Evolutionary conservation across 2,329 filamentous ascomycete genomes (phyloP), one percentile per base, ranked within the genome.

Genomic region (Ceratocystis ficicola): DNA sequence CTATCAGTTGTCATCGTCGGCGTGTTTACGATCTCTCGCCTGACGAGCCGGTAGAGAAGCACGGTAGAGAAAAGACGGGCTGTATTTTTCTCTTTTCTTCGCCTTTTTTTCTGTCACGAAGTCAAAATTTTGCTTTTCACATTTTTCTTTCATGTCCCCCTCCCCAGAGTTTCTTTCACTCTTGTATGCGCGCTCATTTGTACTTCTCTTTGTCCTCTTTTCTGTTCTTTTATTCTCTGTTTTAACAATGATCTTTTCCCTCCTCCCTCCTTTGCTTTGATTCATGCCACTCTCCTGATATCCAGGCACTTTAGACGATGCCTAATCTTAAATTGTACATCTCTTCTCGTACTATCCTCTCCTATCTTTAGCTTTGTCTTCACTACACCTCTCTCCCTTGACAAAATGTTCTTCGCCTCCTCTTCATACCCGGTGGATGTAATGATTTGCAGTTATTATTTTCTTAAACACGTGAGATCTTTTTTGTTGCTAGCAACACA

Each of bases 1-100:
- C 77, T 99, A 72, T 94, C 93, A 8, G 90, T 95, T 55, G 92
- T 96, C 46, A 96, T 99, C 75, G 81, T 95, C 50, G 90, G 89
- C 70, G 93, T 97, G 10, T 99, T 99, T 77, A 86, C 91, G 52
- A 85, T 99, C 72, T 86, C 89, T 68, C 85, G 91, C 69, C 78
- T 86, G 69, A 79, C 80, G 44, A 82, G 79, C 75, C 76, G 81
- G 73, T 83, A 77, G 73, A 70, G 69, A 44, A 60, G 70, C 44
- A 17, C 17, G 46, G 60, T 10, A n/a, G 17, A 44, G n/a, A 36
- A 44, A 62, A 36, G 44, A 25, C 22, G 12, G 41, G 28, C 3
- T 20, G 20, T 44, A 30, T 44, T 62, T 46, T 48, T 15, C 17
- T 46, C 20, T 63, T 10, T 66, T 28, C 5, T 41, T 15, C 1